Evolutionary conservation across 2,329 filamentous ascomycete genomes (phyloP).

Genomic region (Leptographium wingfieldii): DNA sequence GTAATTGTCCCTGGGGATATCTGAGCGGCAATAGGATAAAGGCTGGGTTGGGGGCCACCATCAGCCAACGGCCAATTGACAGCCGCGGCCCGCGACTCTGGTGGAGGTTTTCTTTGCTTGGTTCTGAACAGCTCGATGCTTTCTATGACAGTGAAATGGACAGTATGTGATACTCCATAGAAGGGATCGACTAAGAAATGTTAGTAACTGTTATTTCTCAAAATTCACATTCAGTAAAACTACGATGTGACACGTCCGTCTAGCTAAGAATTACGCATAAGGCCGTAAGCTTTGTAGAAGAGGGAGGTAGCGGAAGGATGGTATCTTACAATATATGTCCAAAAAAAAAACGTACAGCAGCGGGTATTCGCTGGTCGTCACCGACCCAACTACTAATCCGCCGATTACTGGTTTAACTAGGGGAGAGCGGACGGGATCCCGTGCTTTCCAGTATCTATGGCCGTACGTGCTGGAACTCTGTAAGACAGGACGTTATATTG

Average conservation of each 20-base stretch:
- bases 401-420: background rate
- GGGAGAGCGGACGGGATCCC: background rate
- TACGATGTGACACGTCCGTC: background rate
- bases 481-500: background rate
- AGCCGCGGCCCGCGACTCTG: background rate
- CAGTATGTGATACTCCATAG: background rate
- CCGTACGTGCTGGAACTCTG: background rate
- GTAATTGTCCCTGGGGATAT: background rate
- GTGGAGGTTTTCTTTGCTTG: background rate
- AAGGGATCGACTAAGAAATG: background rate
- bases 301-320: background rate
- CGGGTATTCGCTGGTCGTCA: background rate
- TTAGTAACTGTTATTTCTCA: background rate
- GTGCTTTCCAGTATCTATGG: slow-evolving; percentile 1
- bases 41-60: background rate
- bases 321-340: too few species aligned
- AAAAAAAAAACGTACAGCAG: background rate
- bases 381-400: background rate
- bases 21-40: background rate
- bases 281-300: background rate
- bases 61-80: background rate
- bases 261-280: background rate
- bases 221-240: background rate
- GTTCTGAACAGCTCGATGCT: background rate
- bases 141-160: background rate